Conservation (phyloP, 352 stramenopile species). For the Phytophthora europaea region DNA sequence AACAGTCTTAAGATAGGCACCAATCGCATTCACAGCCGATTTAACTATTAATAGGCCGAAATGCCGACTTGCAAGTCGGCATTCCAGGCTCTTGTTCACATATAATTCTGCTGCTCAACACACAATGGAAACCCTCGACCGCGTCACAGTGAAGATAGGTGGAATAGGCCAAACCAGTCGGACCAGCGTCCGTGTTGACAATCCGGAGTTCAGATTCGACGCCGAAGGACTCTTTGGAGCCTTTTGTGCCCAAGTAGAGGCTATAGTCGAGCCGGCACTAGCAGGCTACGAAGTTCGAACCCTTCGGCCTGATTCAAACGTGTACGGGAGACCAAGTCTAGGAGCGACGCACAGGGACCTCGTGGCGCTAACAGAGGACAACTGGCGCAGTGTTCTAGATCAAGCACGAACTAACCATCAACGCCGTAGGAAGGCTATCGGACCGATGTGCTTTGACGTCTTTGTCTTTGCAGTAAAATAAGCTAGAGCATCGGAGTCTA, state of each 20-base stretch:
- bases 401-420: background rate
- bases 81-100: background rate
- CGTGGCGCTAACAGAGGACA: background rate
- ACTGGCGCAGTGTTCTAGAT: background rate
- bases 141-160: background rate
- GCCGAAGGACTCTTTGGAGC: background rate
- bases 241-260: background rate
- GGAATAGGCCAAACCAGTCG: background rate
- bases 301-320: background rate
- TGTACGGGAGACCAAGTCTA: background rate
- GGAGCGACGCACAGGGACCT: background rate
- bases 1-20: too few species aligned
- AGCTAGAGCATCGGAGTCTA: background rate
- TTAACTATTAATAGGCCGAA: background rate
- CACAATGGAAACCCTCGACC: background rate
- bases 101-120: background rate
- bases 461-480: background rate
- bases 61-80: background rate
- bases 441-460: background rate
- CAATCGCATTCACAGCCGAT: too few species aligned
- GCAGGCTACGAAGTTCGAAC: background rate
- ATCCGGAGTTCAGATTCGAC: background rate
- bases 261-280: background rate
- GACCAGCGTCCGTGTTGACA: background rate
- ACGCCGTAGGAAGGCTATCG: background rate